A percentile compares a stretch with the other conserved stretches of the same genome.
Evolutionary conservation across 192 early-diverging fungal species (phyloP).

Genomic region (Podila epicladia): DNA sequence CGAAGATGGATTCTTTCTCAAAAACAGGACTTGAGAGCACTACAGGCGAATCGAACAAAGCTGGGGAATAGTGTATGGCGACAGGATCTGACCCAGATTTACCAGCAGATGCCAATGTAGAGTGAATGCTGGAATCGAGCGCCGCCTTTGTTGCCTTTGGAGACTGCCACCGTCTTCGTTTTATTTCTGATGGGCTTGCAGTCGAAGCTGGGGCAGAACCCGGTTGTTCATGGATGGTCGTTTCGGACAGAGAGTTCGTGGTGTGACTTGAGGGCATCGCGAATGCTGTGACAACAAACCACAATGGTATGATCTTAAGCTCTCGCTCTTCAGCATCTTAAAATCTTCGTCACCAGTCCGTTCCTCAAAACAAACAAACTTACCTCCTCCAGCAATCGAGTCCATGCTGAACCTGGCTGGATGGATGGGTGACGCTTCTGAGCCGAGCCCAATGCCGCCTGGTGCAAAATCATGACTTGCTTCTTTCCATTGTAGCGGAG

Average conservation of each 20-base stretch:
- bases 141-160: slow-evolving; percentile 1
- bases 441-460: background rate
- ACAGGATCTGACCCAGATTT: background rate
- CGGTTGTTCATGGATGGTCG: slow-evolving; percentile 3
- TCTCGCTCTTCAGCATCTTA: too few relatives aligned
- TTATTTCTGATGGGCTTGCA: background rate
- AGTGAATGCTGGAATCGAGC: background rate
- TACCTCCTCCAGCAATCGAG: slow-evolving; percentile 37
- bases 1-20: background rate
- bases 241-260: slow-evolving; percentile 5
- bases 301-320: background rate
- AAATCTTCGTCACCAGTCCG: background rate
- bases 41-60: background rate
- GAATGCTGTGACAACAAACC: slow-evolving; percentile 15
- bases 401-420: slow-evolving; percentile 38
- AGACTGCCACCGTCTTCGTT: slow-evolving; percentile 5
- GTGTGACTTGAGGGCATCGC: slow-evolving; percentile 18
- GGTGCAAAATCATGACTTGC: background rate
- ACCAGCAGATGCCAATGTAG: background rate
- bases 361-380: background rate
- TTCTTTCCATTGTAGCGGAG: slow-evolving; percentile 36
- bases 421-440: slow-evolving; percentile 4
- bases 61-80: background rate
- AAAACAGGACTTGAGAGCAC: background rate
- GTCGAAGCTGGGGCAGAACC: background rate